These are phyloP conservation scores for Capronia coronata DNA, from an alignment of 2,329 filamentous ascomycete species.

Conservation along the genomic window DNA sequence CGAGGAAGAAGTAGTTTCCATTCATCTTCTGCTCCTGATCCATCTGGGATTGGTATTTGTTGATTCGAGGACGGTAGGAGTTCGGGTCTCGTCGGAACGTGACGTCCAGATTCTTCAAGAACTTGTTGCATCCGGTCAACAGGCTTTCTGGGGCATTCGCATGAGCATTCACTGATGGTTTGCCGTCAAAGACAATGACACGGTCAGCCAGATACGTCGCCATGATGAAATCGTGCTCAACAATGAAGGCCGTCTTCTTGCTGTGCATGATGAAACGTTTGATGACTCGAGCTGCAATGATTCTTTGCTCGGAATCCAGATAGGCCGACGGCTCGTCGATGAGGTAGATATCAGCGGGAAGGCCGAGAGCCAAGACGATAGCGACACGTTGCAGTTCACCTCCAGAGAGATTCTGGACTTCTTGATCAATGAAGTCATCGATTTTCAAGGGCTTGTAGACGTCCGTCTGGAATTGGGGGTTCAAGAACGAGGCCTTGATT, in stretches of 20 bases:
- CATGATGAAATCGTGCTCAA: constrained; percentile 99
- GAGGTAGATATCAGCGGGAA: constrained; percentile 95
- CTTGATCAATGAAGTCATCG: constrained; percentile 98
- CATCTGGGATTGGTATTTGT: constrained; percentile 91
- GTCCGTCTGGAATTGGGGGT: constrained; percentile 97
- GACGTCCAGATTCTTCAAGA: constrained; percentile 93
- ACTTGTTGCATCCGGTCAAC: constrained; percentile 90
- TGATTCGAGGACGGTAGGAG: constrained; percentile 95
- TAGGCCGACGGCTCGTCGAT: constrained; percentile 98
- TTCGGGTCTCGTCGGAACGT: constrained; percentile 97
- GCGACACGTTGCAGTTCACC: constrained; percentile 99
- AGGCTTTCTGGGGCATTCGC: constrained; percentile 89
- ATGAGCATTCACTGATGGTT: constrained; percentile 80
- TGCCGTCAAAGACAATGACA: constrained; percentile 95
- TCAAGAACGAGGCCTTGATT: constrained; percentile 94
- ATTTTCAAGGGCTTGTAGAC: constrained; percentile 99
- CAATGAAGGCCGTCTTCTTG: constrained; percentile 98
- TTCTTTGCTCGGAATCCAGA: constrained; percentile 98
- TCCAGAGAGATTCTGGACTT: constrained; percentile 97
- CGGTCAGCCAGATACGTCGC: constrained; percentile 75
- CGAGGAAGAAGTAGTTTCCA: constrained; percentile 98
- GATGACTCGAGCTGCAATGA: constrained; percentile 92
- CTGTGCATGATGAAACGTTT: constrained; percentile 99
- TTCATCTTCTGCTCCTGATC: constrained; percentile 93
- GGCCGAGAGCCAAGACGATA: constrained; percentile 90